Evolutionary conservation across 2,329 filamentous ascomycete species (phyloP).

Genomic region (Aspergillus hiratsukae): DNA sequence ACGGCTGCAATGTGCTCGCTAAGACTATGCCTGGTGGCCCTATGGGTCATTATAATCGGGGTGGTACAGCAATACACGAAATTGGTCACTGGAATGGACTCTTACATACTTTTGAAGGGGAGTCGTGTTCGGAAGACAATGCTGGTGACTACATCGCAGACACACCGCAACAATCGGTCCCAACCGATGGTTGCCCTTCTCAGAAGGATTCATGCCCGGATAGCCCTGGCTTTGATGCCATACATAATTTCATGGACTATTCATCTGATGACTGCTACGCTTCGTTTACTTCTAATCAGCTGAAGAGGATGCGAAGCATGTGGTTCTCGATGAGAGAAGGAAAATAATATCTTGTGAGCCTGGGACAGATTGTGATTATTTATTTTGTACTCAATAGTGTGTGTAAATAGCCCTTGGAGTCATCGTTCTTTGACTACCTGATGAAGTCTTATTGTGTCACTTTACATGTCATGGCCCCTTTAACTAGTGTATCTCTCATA

Average conservation of each 20-base stretch:
- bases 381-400: not conserved
- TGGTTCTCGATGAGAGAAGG: conserved; percentile 43
- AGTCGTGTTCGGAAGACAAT: conserved; percentile 30
- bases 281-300: conserved; percentile 49
- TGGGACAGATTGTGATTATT: conserved; percentile 1
- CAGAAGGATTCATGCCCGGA: conserved; percentile 49
- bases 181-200: conserved; percentile 53
- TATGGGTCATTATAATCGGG: conserved; percentile 46
- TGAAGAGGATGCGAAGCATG: conserved; percentile 49
- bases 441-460: not conserved
- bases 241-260: conserved; percentile 61
- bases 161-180: conserved; percentile 49
- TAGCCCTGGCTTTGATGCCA: conserved; percentile 45
- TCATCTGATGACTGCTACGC: conserved; percentile 53
- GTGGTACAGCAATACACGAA: conserved; percentile 45
- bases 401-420: not conserved
- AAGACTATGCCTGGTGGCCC: conserved; percentile 52
- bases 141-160: conserved; percentile 43
- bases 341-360: conserved; percentile 19
- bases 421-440: no score
- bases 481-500: not conserved
- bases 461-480: not conserved
- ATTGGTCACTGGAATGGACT: conserved; percentile 47
- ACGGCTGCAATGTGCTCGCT: conserved; percentile 56
- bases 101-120: conserved; percentile 42